phyloP scores from a whole-genome alignment of 768 basidiomycete species.

The Pulveroboletus sp. region DNA sequence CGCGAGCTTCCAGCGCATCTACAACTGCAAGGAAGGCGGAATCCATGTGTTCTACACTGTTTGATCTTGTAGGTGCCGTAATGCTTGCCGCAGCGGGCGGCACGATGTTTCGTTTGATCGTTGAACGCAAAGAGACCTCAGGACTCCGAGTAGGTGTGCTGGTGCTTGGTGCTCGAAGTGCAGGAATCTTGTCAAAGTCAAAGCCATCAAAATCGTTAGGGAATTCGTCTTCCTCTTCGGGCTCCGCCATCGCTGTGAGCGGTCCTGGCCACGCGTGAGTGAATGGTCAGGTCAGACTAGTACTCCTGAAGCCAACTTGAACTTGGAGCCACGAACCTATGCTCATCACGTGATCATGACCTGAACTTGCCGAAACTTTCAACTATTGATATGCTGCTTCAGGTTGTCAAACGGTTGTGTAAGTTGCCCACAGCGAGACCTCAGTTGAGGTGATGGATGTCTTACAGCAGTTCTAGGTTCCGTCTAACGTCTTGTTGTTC shows the following conservation, averaged over 20 bases:
- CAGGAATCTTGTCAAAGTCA: constrained; percentile 40
- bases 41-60: constrained; percentile 21
- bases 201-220: constrained; percentile 52
- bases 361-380: no score
- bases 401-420: no score
- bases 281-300: no score
- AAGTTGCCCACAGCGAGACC: no score
- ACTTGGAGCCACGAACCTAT: no score
- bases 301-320: no score
- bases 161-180: constrained; percentile 20
- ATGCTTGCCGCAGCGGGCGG: constrained; percentile 11
- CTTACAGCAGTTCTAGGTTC: constrained; percentile 5
- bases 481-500: background rate
- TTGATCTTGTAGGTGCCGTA: constrained; percentile 2
- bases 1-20: constrained; percentile 43
- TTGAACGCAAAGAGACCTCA: background rate
- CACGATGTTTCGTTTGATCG: background rate
- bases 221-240: constrained; percentile 46
- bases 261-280: background rate
- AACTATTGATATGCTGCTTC: no score
- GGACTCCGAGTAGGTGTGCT: background rate
- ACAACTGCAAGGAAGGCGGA: constrained; percentile 34
- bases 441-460: background rate
- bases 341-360: no score
- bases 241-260: constrained; percentile 22